phyloP scores from a whole-genome alignment of 768 basidiomycete genomes.

The Artomyces pyxidatus region DNA sequence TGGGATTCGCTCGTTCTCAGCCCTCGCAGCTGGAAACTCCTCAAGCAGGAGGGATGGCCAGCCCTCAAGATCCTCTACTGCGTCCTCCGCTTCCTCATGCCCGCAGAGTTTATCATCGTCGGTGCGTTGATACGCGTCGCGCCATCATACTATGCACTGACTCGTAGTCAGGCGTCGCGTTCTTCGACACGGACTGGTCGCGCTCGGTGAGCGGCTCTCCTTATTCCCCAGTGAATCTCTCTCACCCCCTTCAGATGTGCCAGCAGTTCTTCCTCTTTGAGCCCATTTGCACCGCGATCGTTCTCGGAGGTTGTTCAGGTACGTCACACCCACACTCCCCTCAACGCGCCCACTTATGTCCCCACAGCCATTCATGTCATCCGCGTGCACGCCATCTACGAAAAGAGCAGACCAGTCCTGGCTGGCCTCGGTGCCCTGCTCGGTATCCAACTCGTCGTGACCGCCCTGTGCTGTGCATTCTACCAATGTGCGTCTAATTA shows the following conservation, averaged over 20 bases:
- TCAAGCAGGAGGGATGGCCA: slow-evolving; percentile 61
- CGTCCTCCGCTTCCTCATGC: slow-evolving; percentile 71
- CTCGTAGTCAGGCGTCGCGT: slow-evolving; percentile 56
- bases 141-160: background rate
- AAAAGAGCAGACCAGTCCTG: slow-evolving; percentile 50
- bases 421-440: slow-evolving; percentile 48
- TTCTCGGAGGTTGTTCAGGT: slow-evolving; percentile 68
- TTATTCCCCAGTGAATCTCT: background rate
- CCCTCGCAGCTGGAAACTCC: slow-evolving; percentile 68
- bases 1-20: slow-evolving; percentile 86
- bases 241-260: slow-evolving; percentile 38
- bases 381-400: slow-evolving; percentile 73
- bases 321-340: slow-evolving; percentile 8
- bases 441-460: slow-evolving; percentile 61
- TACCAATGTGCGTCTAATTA: slow-evolving; percentile 48
- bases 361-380: slow-evolving; percentile 58
- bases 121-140: slow-evolving; percentile 34
- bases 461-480: slow-evolving; percentile 71
- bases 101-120: slow-evolving; percentile 68
- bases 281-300: slow-evolving; percentile 75
- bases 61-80: slow-evolving; percentile 69
- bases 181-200: slow-evolving; percentile 71
- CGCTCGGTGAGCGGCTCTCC: slow-evolving; percentile 33
- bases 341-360: background rate
- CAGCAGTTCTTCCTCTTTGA: slow-evolving; percentile 74